Percentiles rank a stretch among this genome's conserved stretches.
phyloP scores from a whole-genome alignment of 2,329 filamentous ascomycete species.

The Huntiella decipiens region DNA sequence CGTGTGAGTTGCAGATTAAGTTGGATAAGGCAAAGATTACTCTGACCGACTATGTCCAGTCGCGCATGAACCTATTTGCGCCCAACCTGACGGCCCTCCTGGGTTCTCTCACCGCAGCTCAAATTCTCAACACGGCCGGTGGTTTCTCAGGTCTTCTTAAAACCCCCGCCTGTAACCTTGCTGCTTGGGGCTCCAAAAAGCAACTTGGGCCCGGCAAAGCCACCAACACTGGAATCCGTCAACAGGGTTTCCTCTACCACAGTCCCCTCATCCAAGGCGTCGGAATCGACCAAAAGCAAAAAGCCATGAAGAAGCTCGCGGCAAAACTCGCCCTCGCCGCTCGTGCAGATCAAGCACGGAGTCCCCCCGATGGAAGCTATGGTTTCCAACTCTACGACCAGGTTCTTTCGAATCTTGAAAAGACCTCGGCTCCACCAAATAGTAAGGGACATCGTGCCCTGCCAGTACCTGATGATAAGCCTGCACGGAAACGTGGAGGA shows the following conservation, averaged over 20 bases:
- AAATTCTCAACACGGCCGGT: slow-evolving; percentile 87
- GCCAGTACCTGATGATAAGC: slow-evolving; percentile 88
- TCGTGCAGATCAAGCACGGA: slow-evolving; percentile 71
- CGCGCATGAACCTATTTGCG: slow-evolving; percentile 88
- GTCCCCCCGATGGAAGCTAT: slow-evolving; percentile 59
- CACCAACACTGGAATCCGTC: slow-evolving; percentile 75
- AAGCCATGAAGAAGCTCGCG: slow-evolving; percentile 87
- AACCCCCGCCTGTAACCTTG: slow-evolving; percentile 81
- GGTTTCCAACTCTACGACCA: slow-evolving; percentile 68
- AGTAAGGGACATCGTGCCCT: slow-evolving; percentile 78
- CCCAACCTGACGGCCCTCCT: slow-evolving; percentile 84
- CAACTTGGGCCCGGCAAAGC: slow-evolving; percentile 59
- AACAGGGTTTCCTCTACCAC: slow-evolving; percentile 86
- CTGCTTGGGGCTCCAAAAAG: slow-evolving; percentile 79
- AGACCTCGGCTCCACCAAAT: slow-evolving; percentile 75
- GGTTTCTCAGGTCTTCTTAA: slow-evolving; percentile 78
- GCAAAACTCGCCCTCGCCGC: slow-evolving; percentile 90
- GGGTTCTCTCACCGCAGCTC: slow-evolving; percentile 80
- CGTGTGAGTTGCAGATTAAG: slow-evolving; percentile 74
- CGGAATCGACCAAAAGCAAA: slow-evolving; percentile 69
- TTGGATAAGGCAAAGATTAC: slow-evolving; percentile 74
- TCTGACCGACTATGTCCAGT: slow-evolving; percentile 86
- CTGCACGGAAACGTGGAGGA: slow-evolving; percentile 77
- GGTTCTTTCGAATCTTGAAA: slow-evolving; percentile 73
- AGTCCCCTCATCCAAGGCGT: slow-evolving; percentile 77